Conservation (phyloP, 768 basidiomycete species). For the Xerocomus brunneocitrinus region DNA sequence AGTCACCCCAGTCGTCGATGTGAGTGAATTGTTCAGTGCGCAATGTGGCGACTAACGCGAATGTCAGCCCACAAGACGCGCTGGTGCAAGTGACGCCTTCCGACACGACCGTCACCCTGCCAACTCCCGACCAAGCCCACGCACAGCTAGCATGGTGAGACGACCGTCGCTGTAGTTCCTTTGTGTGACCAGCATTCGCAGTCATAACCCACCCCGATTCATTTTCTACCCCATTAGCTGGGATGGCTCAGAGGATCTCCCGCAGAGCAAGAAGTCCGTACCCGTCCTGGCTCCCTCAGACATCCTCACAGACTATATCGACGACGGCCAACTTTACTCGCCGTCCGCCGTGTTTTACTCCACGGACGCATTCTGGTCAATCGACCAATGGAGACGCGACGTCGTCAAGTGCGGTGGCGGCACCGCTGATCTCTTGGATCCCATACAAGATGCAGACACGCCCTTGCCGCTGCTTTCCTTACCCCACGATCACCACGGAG, state of each 20-base stretch:
- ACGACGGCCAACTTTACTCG: conserved; percentile 37
- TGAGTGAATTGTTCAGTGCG: neutral
- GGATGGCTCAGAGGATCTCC: conserved; percentile 18
- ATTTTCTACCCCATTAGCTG: conserved; percentile 27
- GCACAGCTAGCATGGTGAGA: conserved; percentile 15
- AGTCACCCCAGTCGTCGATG: neutral
- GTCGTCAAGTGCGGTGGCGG: conserved; percentile 6
- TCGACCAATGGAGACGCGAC: conserved; percentile 22
- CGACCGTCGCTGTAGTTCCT: neutral
- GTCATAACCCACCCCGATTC: conserved; percentile 18
- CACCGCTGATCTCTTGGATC: conserved; percentile 12
- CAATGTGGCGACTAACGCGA: neutral
- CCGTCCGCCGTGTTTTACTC: conserved; percentile 17
- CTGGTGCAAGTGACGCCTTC: conserved; percentile 14
- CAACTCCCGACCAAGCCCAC: conserved; percentile 19
- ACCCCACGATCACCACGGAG: neutral
- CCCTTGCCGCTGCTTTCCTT: conserved; percentile 10
- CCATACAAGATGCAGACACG: conserved; percentile 13
- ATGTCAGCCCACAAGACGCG: neutral
- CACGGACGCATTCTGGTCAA: conserved; percentile 20
- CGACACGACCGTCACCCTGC: conserved; percentile 28
- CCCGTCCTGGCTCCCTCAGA: neutral
- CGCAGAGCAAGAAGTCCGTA: conserved; percentile 15
- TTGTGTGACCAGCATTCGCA: conserved; percentile 1
- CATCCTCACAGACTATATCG: neutral